Percentiles rank a stretch among this genome's conserved stretches.
phyloP scores from a whole-genome alignment of 139 green algal genomes.

The Yamagishiella unicocca region DNA sequence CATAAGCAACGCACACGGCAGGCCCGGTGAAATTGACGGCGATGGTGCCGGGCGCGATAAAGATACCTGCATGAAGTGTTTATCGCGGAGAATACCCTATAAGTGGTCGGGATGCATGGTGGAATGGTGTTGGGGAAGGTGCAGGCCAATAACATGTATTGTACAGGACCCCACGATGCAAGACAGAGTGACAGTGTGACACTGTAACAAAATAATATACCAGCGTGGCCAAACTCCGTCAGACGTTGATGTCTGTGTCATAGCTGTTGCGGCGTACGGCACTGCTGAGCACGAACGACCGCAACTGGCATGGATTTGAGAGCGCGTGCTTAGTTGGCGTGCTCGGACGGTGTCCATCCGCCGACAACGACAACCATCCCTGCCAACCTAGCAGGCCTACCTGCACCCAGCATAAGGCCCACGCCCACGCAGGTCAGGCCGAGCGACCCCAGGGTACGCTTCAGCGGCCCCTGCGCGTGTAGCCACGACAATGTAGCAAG shows the following conservation, averaged over 20 bases:
- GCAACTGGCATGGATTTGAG: too few species aligned
- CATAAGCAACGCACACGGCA: constrained; percentile 50
- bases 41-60: constrained; percentile 29
- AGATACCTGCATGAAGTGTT: constrained; percentile 31
- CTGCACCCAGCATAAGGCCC: background rate
- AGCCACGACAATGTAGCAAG: too few species aligned
- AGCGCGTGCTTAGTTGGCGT: too few species aligned
- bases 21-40: constrained; percentile 35
- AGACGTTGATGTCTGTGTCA: background rate
- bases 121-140: background rate
- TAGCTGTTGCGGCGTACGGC: too few species aligned
- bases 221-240: background rate
- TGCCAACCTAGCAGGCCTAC: background rate
- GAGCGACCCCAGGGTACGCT: background rate
- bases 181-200: background rate
- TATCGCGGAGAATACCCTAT: background rate
- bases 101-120: background rate
- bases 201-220: background rate
- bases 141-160: background rate
- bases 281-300: too few species aligned
- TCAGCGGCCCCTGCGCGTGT: constrained; percentile 15
- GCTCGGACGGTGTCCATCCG: too few species aligned
- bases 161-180: background rate
- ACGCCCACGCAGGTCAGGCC: constrained; percentile 29
- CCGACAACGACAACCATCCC: background rate